Evolutionary conservation across 176 grass and related monocot species (phyloP), one percentile per base, ranked within the genome.

Genomic region (Avena insularis): DNA sequence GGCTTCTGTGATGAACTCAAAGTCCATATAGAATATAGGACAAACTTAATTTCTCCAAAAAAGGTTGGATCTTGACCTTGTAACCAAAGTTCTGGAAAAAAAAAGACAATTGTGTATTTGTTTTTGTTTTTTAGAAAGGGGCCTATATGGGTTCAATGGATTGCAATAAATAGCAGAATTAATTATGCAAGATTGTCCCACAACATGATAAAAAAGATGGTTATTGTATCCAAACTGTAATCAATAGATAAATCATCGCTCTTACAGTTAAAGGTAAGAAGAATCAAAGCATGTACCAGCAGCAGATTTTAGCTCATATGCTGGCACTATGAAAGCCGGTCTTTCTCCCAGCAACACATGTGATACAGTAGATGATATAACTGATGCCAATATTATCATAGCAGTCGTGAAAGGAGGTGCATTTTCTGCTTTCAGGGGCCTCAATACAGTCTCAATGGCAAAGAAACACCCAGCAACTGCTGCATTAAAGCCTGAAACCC

Each of bases 281-380:
- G 51, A 79, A 85, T 60, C 62, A 91, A 86, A 85, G 77, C 25
- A 95, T 45, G 77, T 95, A 98, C 97, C 97, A 5, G 93, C 93
- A 90, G 93, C 93, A 78, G 97, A 98, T 90, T 98, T 98, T 75
- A 96, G 89, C 83, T 98, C 89, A 87, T 98, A 98, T 23, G 90
- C 88, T 19, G 94, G 97, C 81, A 96, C 94, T 88, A 91, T 91
- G 75, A 98, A 98, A 87, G 96, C 94, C 68, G 97, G 93, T 54
- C 90, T 96, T 75, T 95, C 97, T 88, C 96, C 96, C 62, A 98
- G 96, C 20, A 98, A 86, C 71, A 98, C 96, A 87, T 98, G 94
- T 87, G 96, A 94, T 48, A 96, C 93, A 77, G 96, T 98, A 49
- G 97, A 98, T 87, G 97, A 98, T 85, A 98, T 96, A 77, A 98